phyloP scores from a whole-genome alignment of 768 basidiomycete genomes.

The Russula virescens region DNA sequence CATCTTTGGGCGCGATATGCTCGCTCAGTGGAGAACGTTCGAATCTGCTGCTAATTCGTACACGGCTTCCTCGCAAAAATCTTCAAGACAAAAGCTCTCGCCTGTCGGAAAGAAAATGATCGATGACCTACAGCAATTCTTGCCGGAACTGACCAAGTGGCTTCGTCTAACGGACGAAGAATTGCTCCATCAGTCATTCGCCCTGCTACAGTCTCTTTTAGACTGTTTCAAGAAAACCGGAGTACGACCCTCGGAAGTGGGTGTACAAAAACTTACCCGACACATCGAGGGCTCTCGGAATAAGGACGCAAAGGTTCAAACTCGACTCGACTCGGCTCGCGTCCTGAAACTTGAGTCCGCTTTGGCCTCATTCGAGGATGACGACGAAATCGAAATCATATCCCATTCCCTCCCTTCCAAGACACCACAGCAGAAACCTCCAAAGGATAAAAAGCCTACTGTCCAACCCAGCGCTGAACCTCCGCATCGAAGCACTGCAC shows the following conservation, averaged over 20 bases:
- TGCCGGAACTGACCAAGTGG: conserved; percentile 81
- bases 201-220: conserved; percentile 74
- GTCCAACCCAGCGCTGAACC: neutral
- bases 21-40: conserved; percentile 74
- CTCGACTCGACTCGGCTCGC: conserved; percentile 51
- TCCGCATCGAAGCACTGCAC: neutral
- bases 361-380: conserved; percentile 56
- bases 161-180: conserved; percentile 90
- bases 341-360: conserved; percentile 61
- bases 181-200: conserved; percentile 81
- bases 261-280: conserved; percentile 61
- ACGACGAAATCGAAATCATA: conserved; percentile 55
- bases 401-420: conserved; percentile 32
- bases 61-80: conserved; percentile 28
- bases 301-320: conserved; percentile 43
- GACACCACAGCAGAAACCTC: neutral
- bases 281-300: conserved; percentile 56
- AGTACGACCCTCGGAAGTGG: conserved; percentile 48
- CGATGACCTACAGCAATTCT: conserved; percentile 65
- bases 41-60: conserved; percentile 55
- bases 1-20: conserved; percentile 83
- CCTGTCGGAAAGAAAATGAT: conserved; percentile 69
- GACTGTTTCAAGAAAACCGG: conserved; percentile 64
- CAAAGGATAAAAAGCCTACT: conserved; percentile 3
- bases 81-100: conserved; percentile 42